Evolutionary conservation across 2,329 filamentous ascomycete species (phyloP).

Genomic region (Mariannaea sp.): DNA sequence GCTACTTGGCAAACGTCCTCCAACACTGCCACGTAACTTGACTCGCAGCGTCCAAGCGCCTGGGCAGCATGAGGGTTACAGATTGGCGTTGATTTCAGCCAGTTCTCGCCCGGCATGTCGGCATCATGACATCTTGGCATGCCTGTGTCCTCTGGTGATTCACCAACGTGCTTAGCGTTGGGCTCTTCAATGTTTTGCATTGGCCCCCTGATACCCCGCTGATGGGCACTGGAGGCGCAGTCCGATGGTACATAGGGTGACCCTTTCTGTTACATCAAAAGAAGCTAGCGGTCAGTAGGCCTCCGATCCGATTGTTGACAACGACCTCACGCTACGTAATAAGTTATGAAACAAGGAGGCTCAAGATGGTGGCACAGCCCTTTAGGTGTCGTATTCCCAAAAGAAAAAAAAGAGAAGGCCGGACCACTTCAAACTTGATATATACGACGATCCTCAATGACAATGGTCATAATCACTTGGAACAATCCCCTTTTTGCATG

Average conservation of each 20-base stretch:
- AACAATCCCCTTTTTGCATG: too few species aligned
- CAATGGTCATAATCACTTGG: too few species aligned
- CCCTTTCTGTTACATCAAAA: background rate
- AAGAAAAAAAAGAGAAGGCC: too few species aligned
- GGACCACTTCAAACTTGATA: too few species aligned
- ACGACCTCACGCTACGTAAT: too few species aligned
- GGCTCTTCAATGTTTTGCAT: background rate
- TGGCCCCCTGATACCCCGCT: background rate
- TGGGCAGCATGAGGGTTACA: background rate
- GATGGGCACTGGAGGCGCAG: background rate
- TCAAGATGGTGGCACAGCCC: too few species aligned
- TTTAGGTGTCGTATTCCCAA: too few species aligned
- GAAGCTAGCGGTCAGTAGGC: background rate
- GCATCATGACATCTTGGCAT: background rate
- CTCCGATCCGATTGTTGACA: too few species aligned
- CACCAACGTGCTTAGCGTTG: background rate
- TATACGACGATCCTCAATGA: too few species aligned
- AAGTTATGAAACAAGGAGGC: too few species aligned
- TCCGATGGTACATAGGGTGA: background rate
- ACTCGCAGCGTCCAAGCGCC: background rate
- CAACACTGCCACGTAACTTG: background rate
- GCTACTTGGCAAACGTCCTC: conserved; percentile 4
- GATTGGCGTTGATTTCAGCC: background rate
- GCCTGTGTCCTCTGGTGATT: background rate
- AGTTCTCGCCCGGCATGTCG: background rate